Conservation (phyloP, 176 grass and related monocot genomes). For the Oryza glumipatula region DNA sequence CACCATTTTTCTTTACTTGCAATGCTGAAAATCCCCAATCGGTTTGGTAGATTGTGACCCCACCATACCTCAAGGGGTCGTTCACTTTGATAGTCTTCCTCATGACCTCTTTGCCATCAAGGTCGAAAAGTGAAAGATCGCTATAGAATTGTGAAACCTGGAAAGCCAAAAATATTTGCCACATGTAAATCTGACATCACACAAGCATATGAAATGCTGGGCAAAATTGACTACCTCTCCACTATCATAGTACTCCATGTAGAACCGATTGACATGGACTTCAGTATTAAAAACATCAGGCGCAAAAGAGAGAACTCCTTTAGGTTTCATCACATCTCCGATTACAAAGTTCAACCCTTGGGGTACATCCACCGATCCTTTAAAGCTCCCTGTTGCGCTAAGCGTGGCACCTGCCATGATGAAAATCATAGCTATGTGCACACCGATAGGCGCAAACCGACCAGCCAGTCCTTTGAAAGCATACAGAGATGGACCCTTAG, state of each 20-base stretch:
- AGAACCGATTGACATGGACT: slow-evolving; percentile 95
- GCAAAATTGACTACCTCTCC: slow-evolving; percentile 73
- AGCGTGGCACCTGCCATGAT: slow-evolving; percentile 91
- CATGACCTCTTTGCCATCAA: slow-evolving; percentile 90
- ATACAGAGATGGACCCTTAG: slow-evolving; percentile 78
- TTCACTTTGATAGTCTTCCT: slow-evolving; percentile 95
- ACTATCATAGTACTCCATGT: slow-evolving; percentile 96
- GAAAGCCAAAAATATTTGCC: slow-evolving; percentile 22
- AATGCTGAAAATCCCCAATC: slow-evolving; percentile 95
- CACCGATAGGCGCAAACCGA: slow-evolving; percentile 80
- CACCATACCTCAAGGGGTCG: slow-evolving; percentile 84
- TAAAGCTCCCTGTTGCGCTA: slow-evolving; percentile 83
- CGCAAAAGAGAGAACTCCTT: slow-evolving; percentile 63
- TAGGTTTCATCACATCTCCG: slow-evolving; percentile 86
- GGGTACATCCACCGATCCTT: slow-evolving; percentile 83
- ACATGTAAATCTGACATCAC: neutral
- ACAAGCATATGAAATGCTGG: neutral
- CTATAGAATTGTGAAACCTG: slow-evolving; percentile 95
- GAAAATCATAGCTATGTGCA: slow-evolving; percentile 93
- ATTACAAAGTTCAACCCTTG: slow-evolving; percentile 94
- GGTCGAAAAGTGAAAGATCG: slow-evolving; percentile 81
- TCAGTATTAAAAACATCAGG: slow-evolving; percentile 79
- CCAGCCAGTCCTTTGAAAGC: slow-evolving; percentile 91
- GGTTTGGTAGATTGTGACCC: slow-evolving; percentile 92
- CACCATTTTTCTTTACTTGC: slow-evolving; percentile 86